phyloP scores from a whole-genome alignment of 2,329 filamentous ascomycete genomes.

The Leptographium radiaticola region DNA sequence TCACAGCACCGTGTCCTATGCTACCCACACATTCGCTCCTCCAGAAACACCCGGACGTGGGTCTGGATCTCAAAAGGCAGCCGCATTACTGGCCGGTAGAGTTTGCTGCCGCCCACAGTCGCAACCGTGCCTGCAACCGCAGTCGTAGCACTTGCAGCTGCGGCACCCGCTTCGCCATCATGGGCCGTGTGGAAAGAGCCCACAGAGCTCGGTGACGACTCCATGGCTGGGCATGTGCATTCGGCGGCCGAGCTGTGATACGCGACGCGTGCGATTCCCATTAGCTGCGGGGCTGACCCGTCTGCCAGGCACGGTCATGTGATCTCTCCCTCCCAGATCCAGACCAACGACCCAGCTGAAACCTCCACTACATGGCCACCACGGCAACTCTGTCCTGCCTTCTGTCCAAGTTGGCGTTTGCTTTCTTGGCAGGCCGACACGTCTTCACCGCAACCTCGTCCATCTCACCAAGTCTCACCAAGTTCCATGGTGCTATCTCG shows the following conservation, averaged over 20 bases:
- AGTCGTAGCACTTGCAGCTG: background rate
- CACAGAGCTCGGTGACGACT: conserved; percentile 1
- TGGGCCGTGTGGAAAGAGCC: conserved; percentile 1
- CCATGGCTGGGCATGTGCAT: background rate
- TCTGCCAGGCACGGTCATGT: background rate
- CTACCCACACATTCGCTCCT: conserved; percentile 47
- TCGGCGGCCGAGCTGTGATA: no score
- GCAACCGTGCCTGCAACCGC: background rate
- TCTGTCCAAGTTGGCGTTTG: no score
- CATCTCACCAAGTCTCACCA: no score
- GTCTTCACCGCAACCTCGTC: no score
- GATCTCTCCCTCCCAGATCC: background rate
- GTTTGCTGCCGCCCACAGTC: background rate
- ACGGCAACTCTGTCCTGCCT: no score
- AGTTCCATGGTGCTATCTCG: no score
- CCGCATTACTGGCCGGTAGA: conserved; percentile 39
- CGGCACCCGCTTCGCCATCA: background rate
- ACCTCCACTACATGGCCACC: no score
- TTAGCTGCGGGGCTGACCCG: background rate
- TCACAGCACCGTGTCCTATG: background rate
- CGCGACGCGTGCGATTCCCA: background rate
- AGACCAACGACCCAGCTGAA: no score
- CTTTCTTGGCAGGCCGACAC: no score
- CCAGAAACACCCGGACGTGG: conserved; percentile 59
- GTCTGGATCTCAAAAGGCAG: conserved; percentile 51